A percentile compares a stretch with the other conserved stretches of the same genome.
phyloP scores from a whole-genome alignment of 306 rosid species.

The Vigna unguiculata region DNA sequence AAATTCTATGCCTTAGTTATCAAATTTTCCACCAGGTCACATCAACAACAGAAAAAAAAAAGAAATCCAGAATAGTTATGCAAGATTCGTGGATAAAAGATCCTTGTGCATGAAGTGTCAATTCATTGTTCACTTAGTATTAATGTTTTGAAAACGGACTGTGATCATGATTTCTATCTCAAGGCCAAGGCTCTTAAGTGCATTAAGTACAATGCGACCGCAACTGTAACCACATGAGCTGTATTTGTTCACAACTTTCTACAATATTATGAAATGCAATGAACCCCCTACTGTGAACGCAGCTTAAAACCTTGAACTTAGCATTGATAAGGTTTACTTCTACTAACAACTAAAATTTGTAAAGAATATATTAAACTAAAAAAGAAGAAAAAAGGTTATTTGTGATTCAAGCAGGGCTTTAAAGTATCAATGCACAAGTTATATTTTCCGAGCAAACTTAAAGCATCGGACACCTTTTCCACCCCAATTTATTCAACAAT shows the following conservation, averaged over 20 bases:
- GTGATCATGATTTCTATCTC: background rate
- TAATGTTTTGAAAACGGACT: background rate
- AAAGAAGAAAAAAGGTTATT: background rate
- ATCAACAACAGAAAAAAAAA: background rate
- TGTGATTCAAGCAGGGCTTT: conserved; percentile 14
- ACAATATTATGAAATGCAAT: background rate
- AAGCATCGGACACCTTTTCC: background rate
- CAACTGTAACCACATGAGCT: background rate
- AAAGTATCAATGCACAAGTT: background rate
- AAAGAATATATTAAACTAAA: background rate
- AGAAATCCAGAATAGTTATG: background rate
- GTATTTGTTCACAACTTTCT: background rate
- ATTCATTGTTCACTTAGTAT: conserved; percentile 9
- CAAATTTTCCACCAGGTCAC: conserved; percentile 24
- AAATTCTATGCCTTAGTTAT: conserved; percentile 10
- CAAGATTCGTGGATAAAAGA: conserved; percentile 3
- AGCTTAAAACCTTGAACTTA: background rate
- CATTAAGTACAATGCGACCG: background rate
- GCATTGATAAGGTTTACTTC: conserved; percentile 5
- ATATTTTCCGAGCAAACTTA: background rate
- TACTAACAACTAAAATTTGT: background rate
- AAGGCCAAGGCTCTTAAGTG: background rate
- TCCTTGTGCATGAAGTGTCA: background rate
- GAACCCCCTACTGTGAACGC: background rate
- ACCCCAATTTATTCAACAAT: background rate